A percentile compares a stretch with the other conserved stretches of the same genome.
Evolutionary conservation across 1,284 basidiomycete species (phyloP).

Genomic region (Leccinum laetum): DNA sequence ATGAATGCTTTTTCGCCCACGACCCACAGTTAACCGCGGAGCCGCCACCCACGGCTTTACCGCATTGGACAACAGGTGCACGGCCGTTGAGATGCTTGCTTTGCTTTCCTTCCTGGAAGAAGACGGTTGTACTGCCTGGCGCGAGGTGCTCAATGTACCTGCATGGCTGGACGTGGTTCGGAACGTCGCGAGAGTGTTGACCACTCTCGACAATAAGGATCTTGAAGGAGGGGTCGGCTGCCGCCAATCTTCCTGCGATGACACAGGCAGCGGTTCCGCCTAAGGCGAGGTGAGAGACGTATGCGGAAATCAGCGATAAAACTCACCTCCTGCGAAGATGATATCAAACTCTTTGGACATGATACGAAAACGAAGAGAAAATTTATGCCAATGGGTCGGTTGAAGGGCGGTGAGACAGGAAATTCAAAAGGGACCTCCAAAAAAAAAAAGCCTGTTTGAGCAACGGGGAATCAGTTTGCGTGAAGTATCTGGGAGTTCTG

Average conservation of each 20-base stretch:
- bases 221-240: conserved; percentile 38
- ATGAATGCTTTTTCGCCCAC: not conserved
- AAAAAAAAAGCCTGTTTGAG: no score
- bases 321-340: not conserved
- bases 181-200: conserved; percentile 29
- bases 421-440: no score
- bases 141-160: conserved; percentile 41
- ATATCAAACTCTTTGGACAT: not conserved
- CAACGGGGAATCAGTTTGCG: no score
- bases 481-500: no score
- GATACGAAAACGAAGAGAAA: not conserved
- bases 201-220: conserved; percentile 40
- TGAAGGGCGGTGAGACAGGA: no score
- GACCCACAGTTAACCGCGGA: conserved; percentile 55
- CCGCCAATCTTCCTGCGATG: conserved; percentile 5
- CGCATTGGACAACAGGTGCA: conserved; percentile 39
- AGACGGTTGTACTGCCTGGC: conserved; percentile 40
- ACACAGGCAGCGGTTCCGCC: conserved; percentile 24
- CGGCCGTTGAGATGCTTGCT: conserved; percentile 47
- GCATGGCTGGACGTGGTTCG: conserved; percentile 50
- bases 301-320: not conserved
- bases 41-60: conserved; percentile 57
- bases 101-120: conserved; percentile 41
- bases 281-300: not conserved
- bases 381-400: not conserved